Evolutionary conservation across 2,329 filamentous ascomycete species (phyloP).

Genomic region (Graphilbum ipis-grandicollis): DNA sequence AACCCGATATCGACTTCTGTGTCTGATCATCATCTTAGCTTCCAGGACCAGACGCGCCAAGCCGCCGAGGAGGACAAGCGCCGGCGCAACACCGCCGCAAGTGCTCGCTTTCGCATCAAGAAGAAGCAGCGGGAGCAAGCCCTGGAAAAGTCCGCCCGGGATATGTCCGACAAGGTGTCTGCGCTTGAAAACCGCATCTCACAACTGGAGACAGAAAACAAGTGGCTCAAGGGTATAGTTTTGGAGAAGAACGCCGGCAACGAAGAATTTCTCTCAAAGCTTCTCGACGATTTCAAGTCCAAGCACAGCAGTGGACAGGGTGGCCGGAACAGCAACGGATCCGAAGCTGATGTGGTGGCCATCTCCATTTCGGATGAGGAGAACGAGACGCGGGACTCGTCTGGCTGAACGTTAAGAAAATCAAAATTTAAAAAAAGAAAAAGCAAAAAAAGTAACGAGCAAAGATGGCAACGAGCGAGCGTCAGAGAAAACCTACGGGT

Average conservation of each 20-base stretch:
- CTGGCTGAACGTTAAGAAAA: constrained; percentile 5
- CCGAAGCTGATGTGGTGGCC: constrained; percentile 13
- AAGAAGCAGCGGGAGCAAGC: constrained; percentile 91
- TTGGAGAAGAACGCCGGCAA: constrained; percentile 62
- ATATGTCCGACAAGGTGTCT: constrained; percentile 65
- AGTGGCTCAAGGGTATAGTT: constrained; percentile 64
- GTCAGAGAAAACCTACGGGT: too few relatives aligned
- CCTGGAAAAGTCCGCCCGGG: constrained; percentile 64
- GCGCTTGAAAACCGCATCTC: constrained; percentile 55
- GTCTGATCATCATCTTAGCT: too few relatives aligned
- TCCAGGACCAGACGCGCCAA: constrained; percentile 54
- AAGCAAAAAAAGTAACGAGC: neutral
- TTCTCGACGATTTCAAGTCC: constrained; percentile 31
- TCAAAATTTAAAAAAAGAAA: neutral
- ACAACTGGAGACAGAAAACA: constrained; percentile 69
- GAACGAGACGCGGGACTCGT: constrained; percentile 12
- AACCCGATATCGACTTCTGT: constrained; percentile 14
- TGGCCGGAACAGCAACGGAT: constrained; percentile 8
- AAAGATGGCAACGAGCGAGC: too few relatives aligned
- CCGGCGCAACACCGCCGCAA: constrained; percentile 74
- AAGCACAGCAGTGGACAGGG: constrained; percentile 7
- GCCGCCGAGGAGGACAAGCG: constrained; percentile 84
- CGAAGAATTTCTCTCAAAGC: constrained; percentile 29
- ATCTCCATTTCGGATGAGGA: constrained; percentile 9
- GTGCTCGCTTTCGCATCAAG: constrained; percentile 79